These are phyloP conservation scores for Mycena leptocephala DNA, from an alignment of 768 basidiomycete species.

Conservation along the genomic window DNA sequence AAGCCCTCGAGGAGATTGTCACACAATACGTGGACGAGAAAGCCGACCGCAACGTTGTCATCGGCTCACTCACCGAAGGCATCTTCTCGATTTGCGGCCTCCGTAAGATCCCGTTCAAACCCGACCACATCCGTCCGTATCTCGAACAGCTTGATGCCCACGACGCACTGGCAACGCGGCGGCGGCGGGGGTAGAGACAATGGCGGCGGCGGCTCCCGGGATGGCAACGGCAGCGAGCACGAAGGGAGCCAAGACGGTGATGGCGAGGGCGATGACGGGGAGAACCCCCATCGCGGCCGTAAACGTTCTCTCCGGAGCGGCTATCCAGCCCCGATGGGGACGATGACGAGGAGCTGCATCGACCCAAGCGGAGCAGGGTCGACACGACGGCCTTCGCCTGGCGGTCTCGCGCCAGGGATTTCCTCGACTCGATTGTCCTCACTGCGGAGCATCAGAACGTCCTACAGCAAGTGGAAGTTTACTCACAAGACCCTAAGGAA, in stretches of 20 bases:
- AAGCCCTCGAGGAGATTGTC: too few relatives aligned
- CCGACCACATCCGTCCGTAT: conserved; percentile 1
- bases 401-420: not conserved
- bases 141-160: conserved; percentile 11
- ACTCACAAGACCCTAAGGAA: conserved; percentile 2
- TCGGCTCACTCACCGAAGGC: too few relatives aligned
- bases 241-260: not conserved
- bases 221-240: not conserved
- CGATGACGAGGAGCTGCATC: not conserved
- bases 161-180: not conserved
- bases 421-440: conserved; percentile 18
- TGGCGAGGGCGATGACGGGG: not conserved
- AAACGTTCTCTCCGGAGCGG: not conserved
- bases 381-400: not conserved
- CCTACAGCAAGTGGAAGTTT: not conserved
- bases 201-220: not conserved
- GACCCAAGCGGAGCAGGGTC: not conserved
- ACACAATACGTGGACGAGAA: too few relatives aligned
- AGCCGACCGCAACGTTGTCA: too few relatives aligned
- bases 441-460: conserved; percentile 7
- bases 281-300: not conserved
- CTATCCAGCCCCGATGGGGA: not conserved
- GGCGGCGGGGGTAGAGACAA: not conserved
- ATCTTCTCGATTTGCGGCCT: too few relatives aligned
- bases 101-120: too few relatives aligned